Evolutionary conservation across 2,329 filamentous ascomycete genomes (phyloP).

Genomic region (Pseudogymnoascus sp.): DNA sequence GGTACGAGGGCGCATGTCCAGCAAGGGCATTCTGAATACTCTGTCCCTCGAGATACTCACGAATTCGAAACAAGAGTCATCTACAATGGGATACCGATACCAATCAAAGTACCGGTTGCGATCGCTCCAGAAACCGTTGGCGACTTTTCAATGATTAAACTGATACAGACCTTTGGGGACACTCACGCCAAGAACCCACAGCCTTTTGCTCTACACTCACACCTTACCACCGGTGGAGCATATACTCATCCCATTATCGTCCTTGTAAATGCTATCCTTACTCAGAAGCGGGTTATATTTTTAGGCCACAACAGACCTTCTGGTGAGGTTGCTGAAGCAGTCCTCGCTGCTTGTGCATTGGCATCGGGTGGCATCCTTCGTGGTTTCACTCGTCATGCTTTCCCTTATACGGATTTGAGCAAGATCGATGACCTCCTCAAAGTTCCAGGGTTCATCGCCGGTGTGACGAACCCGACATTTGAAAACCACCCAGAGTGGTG

Average conservation of each 20-base stretch:
- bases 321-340: constrained; percentile 94
- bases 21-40: constrained; percentile 49
- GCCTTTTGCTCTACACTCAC: constrained; percentile 77
- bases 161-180: constrained; percentile 88
- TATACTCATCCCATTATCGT: constrained; percentile 93
- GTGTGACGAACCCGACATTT: constrained; percentile 95
- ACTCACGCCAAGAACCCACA: constrained; percentile 75
- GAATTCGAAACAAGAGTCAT: constrained; percentile 94
- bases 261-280: constrained; percentile 86
- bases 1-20: constrained; percentile 57
- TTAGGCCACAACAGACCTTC: constrained; percentile 92
- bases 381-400: constrained; percentile 91
- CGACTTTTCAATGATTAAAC: constrained; percentile 93
- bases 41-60: constrained; percentile 85
- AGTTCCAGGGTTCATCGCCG: constrained; percentile 94
- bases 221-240: constrained; percentile 85
- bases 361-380: constrained; percentile 86
- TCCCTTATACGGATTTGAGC: constrained; percentile 94
- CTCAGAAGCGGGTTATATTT: constrained; percentile 94
- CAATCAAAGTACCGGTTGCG: constrained; percentile 91
- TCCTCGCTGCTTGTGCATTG: constrained; percentile 89
- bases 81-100: constrained; percentile 94
- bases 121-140: constrained; percentile 93
- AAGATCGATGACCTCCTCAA: constrained; percentile 96
- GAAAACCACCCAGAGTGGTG: constrained; percentile 95